Base-by-base conservation (phyloP, 2,329 filamentous ascomycete species). In the Sarocladium kiliense region DNA sequence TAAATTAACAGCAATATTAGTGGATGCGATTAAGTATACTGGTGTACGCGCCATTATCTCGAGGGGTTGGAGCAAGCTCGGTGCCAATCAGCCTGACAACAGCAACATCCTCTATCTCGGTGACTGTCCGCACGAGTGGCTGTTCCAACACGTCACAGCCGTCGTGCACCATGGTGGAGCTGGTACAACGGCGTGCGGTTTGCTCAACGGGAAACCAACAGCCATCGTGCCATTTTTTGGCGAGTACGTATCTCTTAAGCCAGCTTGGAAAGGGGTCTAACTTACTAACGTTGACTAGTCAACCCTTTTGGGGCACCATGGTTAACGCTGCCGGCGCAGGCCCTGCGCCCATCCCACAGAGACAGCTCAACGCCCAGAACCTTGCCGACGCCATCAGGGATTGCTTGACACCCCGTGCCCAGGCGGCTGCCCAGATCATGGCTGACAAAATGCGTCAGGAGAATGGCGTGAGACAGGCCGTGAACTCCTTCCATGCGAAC, bases 211-310 rank as follows among this genome's bases (percentile, higher is more conserved):
- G 1, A 81, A 79, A 60, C 87, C 86, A 0, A 89, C 84, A 0
- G 84, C 88, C 73, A 80, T 89, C 26, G 84, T 90, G 0, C 86
- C 87, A 0, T 90, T 91, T 69, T 91, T 90, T 60, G 87, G 87
- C 19, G 60, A 65, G 60, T 47, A 27, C n/a, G 59, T 59, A n/a
- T n/a, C n/a, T n/a, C n/a, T 23, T 7, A 27, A 45, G n/a, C n/a
- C n/a, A n/a, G n/a, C n/a, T n/a, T n/a, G n/a, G n/a, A n/a, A n/a
- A 45, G n/a, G n/a, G n/a, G 3, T 23, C 36, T 26, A 37, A 9
- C 5, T 30, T n/a, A 14, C 16, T 14, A n/a, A n/a, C n/a, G n/a
- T n/a, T n/a, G n/a, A n/a, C 12, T 49, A 61, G 59, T 32, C 59
- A 75, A 58, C 70, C 70, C 44, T 75, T 74, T 57, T 75, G 73